A percentile compares a stretch with the other conserved stretches of the same genome.
Conservation (phyloP, 2,329 filamentous ascomycete species). For the Pleomassaria siparia region DNA sequence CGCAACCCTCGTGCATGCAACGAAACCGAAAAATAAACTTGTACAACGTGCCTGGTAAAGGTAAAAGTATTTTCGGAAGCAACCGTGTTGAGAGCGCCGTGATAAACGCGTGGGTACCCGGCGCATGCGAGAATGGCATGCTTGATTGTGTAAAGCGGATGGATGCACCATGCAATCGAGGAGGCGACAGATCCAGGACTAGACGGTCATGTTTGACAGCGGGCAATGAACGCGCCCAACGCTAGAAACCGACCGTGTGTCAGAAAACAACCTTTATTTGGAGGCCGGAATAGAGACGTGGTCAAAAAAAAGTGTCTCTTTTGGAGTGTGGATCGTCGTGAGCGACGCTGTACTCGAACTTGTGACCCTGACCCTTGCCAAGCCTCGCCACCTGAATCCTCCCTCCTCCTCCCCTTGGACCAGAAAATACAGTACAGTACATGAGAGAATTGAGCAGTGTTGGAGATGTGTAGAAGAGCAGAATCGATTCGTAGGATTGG, state of each 20-base stretch:
- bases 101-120: background rate
- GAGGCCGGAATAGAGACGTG: background rate
- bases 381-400: background rate
- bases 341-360: background rate
- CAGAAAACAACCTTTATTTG: background rate
- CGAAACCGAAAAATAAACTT: background rate
- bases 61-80: background rate
- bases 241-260: constrained; percentile 1
- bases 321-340: background rate
- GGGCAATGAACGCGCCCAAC: constrained; percentile 5
- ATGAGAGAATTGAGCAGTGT: background rate
- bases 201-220: background rate
- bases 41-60: background rate
- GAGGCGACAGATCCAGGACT: background rate
- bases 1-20: background rate
- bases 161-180: constrained; percentile 1
- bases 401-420: background rate
- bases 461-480: background rate
- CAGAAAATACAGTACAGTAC: background rate
- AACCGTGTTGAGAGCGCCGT: background rate
- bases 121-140: background rate
- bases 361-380: background rate
- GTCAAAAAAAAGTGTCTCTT: constrained; percentile 1
- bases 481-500: background rate
- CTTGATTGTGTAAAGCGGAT: background rate